phyloP scores from a whole-genome alignment of 441 rosid species.

The Erodium moschatum region DNA sequence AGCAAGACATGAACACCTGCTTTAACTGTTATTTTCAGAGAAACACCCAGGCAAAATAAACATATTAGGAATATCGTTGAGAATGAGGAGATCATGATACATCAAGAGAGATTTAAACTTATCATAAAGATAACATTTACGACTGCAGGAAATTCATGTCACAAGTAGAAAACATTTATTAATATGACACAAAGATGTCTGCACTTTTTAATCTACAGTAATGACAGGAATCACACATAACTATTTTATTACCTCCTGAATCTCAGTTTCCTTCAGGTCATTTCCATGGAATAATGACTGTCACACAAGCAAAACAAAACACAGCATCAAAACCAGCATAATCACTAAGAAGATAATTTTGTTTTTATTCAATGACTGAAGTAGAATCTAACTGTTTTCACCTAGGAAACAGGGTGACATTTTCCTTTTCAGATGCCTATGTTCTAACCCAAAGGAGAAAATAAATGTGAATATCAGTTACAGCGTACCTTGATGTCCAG shows the following conservation, averaged over 20 bases:
- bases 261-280: slow-evolving; percentile 70
- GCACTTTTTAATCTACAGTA: neutral
- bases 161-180: neutral
- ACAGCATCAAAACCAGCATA: slow-evolving; percentile 17
- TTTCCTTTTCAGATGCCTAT: slow-evolving; percentile 9
- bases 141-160: neutral
- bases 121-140: too few species aligned
- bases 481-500: slow-evolving; percentile 62
- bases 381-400: slow-evolving; percentile 8
- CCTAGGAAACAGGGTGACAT: slow-evolving; percentile 4
- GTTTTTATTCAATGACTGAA: neutral
- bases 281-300: slow-evolving; percentile 76
- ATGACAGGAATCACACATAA: neutral
- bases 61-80: neutral
- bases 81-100: neutral
- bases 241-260: slow-evolving; percentile 59
- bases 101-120: neutral
- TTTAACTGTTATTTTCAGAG: neutral
- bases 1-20: neutral
- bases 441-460: neutral
- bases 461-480: slow-evolving; percentile 1
- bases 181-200: neutral
- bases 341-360: neutral
- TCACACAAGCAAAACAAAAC: slow-evolving; percentile 22
- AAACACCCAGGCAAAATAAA: neutral